These are phyloP conservation scores for Tolypocladium sp. DNA, from an alignment of 2,329 filamentous ascomycete species.

Conservation along the genomic window DNA sequence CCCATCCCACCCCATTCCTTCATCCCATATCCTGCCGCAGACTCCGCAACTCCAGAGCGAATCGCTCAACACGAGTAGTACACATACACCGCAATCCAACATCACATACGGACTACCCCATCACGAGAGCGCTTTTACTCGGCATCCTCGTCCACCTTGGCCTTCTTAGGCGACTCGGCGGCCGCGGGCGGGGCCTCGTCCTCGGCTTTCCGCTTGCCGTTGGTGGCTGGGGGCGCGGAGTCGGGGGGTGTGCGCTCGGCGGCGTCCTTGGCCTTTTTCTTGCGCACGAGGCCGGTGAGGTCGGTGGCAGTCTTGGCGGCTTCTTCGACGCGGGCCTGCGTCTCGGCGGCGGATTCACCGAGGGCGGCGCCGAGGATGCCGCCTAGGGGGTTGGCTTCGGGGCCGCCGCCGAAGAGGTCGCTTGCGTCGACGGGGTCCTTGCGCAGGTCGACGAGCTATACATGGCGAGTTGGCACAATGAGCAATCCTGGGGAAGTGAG, in stretches of 20 bases:
- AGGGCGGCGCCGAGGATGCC: slow-evolving; percentile 56
- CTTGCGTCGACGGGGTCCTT: slow-evolving; percentile 41
- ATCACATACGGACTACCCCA: too few species aligned
- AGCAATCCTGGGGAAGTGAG: slow-evolving; percentile 1
- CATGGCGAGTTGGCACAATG: neutral
- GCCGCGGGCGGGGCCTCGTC: slow-evolving; percentile 14
- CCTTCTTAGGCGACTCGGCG: slow-evolving; percentile 23
- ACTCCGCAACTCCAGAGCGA: neutral
- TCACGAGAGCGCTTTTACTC: neutral
- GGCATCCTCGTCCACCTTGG: slow-evolving; percentile 20
- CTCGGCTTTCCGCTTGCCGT: slow-evolving; percentile 28
- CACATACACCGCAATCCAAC: neutral
- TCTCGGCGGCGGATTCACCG: slow-evolving; percentile 51
- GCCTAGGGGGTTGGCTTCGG: slow-evolving; percentile 32
- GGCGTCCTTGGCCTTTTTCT: slow-evolving; percentile 46
- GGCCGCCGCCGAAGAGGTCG: slow-evolving; percentile 23
- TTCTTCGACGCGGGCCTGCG: slow-evolving; percentile 58
- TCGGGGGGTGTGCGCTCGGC: slow-evolving; percentile 5
- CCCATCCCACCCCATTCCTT: neutral
- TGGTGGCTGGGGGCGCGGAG: slow-evolving; percentile 17
- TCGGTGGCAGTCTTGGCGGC: slow-evolving; percentile 68
- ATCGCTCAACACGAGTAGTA: neutral
- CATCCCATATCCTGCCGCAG: neutral
- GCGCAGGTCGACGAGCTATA: slow-evolving; percentile 57
- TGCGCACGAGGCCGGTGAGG: slow-evolving; percentile 64